Evolutionary conservation across 2,329 filamentous ascomycete genomes (phyloP), one percentile per base, ranked within the genome.

Genomic region (Diplodia intermedia): DNA sequence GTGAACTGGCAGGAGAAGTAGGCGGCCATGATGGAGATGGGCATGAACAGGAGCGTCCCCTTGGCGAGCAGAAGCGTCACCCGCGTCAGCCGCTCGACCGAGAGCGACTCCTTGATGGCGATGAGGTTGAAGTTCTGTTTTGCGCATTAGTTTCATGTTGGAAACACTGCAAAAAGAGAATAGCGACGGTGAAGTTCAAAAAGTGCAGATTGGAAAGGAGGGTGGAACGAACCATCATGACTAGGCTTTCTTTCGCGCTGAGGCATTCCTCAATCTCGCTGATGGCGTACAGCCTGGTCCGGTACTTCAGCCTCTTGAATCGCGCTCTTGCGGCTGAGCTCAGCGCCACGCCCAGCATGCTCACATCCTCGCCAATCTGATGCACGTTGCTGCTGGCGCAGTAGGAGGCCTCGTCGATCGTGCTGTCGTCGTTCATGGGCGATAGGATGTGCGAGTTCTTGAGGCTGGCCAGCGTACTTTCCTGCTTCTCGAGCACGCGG

Each of bases 111-210:
- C 75, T 91, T 92, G 73, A 92, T 88, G 20, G 90, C 88, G 68
- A 90, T 91, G 71, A 93, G 84, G 76, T 91, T 92, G 83, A 93
- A 93, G 76, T 92, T 92, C 89, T 91, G 69, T n/a, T 38, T 38
- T 38, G 36, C 11, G 36, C 36, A 11, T 38, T 8, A 38, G 36
- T 36, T 6, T 33, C 31, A 4, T 26, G 3, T 4, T 26, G 26
- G 26, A 3, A 26, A 26, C 26, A 9, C 8, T 33, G 6, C 31
- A 9, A 33, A 9, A 33, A 33, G 31, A 6, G 8, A 33, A 33
- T 33, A 33, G 6, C 8, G 31, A 9, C 6, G 6, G 8, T 11
- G 36, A 38, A 38, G 36, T 38, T 38, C 8, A 11, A 38, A 12
- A 11, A 38, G 36, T 12, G 9, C 33, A 12, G 36, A 11, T 3